Evolutionary conservation across 768 basidiomycete genomes (phyloP), one percentile per base, ranked within the genome.

Genomic region (Mycena pura): DNA sequence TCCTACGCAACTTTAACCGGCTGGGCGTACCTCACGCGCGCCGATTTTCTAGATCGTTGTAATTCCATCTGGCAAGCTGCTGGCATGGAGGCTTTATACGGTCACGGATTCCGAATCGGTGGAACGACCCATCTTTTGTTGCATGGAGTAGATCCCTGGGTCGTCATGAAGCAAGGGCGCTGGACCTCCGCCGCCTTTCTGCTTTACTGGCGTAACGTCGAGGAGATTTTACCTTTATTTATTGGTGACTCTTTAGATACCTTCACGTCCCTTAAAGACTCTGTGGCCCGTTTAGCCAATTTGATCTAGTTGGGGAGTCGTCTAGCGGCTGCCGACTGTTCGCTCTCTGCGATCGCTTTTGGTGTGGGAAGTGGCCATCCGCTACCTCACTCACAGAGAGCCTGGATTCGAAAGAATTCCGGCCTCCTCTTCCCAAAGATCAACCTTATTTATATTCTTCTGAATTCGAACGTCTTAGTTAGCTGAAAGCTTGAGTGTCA

Each of bases 141-240:
- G 4, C 29, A 32, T 13, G 46, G 46, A 10, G 46, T 48, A 6
- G 46, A 48, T 32, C 46, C 46, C 19, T 48, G 29, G 46, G 22
- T 32, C 7, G 46, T 48, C 15, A 48, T 48, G 46, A 48, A 48
- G n/a, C 46, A 48, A 19, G 46, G 46, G 10, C 46, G 46, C 3
- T 48, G 46, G 46, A 3, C 46, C 9, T 48, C 46, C 2, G n/a
- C 28, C 15, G 46, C 46, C 17, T 48, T 48, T 13, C 29, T 48
- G 17, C 28, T 48, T 13, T 48, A 48, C 21, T 40, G 39, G 39
- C 39, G 39, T 8, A 40, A 40, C n/a, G 39, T 40, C 15, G 39
- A n/a, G n/a, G n/a, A n/a, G 29, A 48, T 48, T 48, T 31, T 48
- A 31, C 46, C 46, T 32, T 48, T 48, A 19, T 48, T 48, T 21